A percentile compares a stretch with the other conserved stretches of the same genome.
Conservation (phyloP, 2,329 filamentous ascomycete species). For the Colletotrichum trifolii region DNA sequence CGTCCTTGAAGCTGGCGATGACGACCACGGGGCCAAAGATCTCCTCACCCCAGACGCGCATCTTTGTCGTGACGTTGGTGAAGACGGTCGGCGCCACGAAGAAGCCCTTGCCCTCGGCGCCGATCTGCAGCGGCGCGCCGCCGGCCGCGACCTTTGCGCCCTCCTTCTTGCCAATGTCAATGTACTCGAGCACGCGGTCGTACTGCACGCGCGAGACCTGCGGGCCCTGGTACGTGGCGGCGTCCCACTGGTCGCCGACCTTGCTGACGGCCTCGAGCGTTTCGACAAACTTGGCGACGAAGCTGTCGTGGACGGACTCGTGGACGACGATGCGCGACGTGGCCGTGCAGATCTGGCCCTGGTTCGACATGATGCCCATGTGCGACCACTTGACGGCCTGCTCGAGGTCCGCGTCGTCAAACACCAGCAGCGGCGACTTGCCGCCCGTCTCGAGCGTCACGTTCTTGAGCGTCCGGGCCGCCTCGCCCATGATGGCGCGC, state of each 20-base stretch:
- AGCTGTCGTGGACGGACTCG: conserved; percentile 69
- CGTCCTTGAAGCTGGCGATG: conserved; percentile 54
- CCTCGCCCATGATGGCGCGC: conserved; percentile 80
- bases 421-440: conserved; percentile 73
- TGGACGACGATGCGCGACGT: conserved; percentile 76
- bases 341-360: conserved; percentile 74
- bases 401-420: conserved; percentile 73
- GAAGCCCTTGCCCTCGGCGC: conserved; percentile 52
- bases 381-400: conserved; percentile 72
- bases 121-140: conserved; percentile 55
- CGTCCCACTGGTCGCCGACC: conserved; percentile 77
- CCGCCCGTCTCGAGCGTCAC: conserved; percentile 76
- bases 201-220: conserved; percentile 79
- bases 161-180: conserved; percentile 75
- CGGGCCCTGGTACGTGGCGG: conserved; percentile 78
- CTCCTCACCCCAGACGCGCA: conserved; percentile 59
- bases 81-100: conserved; percentile 60
- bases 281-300: conserved; percentile 70
- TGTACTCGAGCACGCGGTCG: conserved; percentile 76
- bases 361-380: conserved; percentile 66
- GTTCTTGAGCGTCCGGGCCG: conserved; percentile 72
- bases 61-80: conserved; percentile 52
- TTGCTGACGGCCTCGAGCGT: conserved; percentile 66
- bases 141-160: conserved; percentile 74
- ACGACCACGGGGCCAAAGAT: conserved; percentile 59